Base-by-base conservation (phyloP, 306 rosid species). In the Oxytropis ochrocephala region DNA sequence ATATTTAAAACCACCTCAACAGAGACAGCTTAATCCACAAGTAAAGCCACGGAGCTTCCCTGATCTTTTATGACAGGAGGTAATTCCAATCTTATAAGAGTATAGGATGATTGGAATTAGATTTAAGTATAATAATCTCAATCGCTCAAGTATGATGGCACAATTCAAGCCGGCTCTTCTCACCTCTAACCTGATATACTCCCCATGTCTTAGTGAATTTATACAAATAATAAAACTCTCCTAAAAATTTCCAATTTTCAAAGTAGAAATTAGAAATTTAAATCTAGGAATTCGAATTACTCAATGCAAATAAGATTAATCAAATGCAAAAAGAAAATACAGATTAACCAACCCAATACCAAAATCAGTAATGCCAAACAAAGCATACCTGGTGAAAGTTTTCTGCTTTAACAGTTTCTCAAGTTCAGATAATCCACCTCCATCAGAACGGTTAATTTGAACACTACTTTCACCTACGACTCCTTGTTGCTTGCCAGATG, bases 391-490 rank as follows among this genome's bases (percentile, higher is more conserved):
- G 64, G 95, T 81, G 72, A 89, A 91, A 43, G 97, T 89, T 72
- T 95, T 91, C 72, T 89, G 88, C 79, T 81, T 82, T 54, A 95
- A 72, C 51, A 95, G 75, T 59, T 89, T 81, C 84, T 95, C 96
- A 54, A 91, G 92, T 61, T 85, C 92, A 38, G 83, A 73, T 59
- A 89, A 69, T 42, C 79, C 83, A 11, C 72, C 81, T 69, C 80
- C 73, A 27, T 82, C 82, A 46, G 79, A 68, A 64, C 50, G 27
- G 79, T 64, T 72, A 54, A 76, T 69, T 48, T 91, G 84, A 41
- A 24, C 69, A 17, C 62, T 66, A 74, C 60, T 69, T 65, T 42
- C 81, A 61, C 67, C 78, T 54, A 61, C 62, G 21, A 44, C 68
- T 67, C 63, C 85, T 47, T 39, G 70, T 60, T 78, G 88, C 70